Evolutionary conservation across 805 yeast species (phyloP).

Genomic region (Suhomyces xylopsoci): DNA sequence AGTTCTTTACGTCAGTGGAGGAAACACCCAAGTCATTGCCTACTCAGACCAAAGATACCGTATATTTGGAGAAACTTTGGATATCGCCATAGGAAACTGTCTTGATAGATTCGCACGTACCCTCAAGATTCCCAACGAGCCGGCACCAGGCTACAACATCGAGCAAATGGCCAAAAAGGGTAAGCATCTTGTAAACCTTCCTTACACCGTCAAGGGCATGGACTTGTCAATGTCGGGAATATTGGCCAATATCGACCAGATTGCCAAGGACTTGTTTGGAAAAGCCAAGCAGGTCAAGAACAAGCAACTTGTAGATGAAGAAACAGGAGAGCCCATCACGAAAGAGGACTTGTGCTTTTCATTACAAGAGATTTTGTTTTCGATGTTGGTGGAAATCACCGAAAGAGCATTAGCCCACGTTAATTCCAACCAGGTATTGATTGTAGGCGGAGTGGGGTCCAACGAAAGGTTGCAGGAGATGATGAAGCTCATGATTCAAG

Average conservation of each 20-base stretch:
- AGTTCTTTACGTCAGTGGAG: constrained; percentile 95
- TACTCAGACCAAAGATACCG: constrained; percentile 90
- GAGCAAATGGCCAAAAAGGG: constrained; percentile 87
- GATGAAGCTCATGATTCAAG: constrained; percentile 95
- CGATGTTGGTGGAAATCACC: constrained; percentile 96
- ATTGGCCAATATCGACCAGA: constrained; percentile 73
- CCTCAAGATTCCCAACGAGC: constrained; percentile 81
- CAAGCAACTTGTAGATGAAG: constrained; percentile 38
- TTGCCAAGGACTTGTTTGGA: constrained; percentile 70
- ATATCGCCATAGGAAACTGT: constrained; percentile 97
- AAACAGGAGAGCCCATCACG: constrained; percentile 54
- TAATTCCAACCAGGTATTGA: constrained; percentile 78
- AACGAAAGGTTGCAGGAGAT: constrained; percentile 87
- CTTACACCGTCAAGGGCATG: constrained; percentile 98
- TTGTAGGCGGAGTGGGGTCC: constrained; percentile 99
- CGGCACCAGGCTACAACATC: constrained; percentile 96
- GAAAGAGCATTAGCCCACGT: constrained; percentile 99
- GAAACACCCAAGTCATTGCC: constrained; percentile 97
- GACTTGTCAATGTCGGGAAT: constrained; percentile 96
- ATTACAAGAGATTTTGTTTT: constrained; percentile 85
- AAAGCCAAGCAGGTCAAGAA: constrained; percentile 20
- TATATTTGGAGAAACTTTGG: constrained; percentile 98
- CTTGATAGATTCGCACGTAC: constrained; percentile 94
- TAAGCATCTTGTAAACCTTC: constrained; percentile 64
- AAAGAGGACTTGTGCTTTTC: constrained; percentile 90